Percentiles rank a stretch among this genome's conserved stretches.
Conservation (phyloP, 225 moss, liverwort and hornwort species). For the Takakia lepidozioides region DNA sequence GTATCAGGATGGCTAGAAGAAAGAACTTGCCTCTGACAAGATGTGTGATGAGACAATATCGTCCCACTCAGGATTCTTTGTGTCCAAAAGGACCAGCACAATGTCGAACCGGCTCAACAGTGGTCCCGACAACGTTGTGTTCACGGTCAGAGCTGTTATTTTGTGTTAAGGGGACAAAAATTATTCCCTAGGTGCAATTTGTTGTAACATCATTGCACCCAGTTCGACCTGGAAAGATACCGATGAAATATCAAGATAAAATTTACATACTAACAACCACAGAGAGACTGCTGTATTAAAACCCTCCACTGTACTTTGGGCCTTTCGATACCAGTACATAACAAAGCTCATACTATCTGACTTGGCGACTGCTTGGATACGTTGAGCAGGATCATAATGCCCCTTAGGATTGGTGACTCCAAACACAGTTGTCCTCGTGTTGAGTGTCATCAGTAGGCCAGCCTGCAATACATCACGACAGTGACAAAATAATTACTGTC, state of each 20-base stretch:
- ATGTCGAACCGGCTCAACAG: conserved; percentile 95
- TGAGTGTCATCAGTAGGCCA: conserved; percentile 85
- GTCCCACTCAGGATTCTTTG: conserved; percentile 96
- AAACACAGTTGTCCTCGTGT: conserved; percentile 92
- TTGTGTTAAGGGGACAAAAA: too few species aligned
- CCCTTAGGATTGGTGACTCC: conserved; percentile 98
- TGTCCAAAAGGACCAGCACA: conserved; percentile 87
- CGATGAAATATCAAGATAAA: too few species aligned
- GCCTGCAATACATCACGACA: conserved; percentile 43
- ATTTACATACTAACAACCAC: too few species aligned
- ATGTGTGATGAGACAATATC: conserved; percentile 92
- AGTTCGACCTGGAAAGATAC: too few species aligned
- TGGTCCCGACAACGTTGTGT: conserved; percentile 87
- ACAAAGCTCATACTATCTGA: too few species aligned
- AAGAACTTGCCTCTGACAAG: conserved; percentile 60
- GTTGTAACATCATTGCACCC: too few species aligned
- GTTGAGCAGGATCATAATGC: conserved; percentile 90
- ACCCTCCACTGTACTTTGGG: too few species aligned
- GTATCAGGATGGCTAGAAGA: conserved; percentile 2
- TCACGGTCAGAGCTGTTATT: conserved; percentile 79
- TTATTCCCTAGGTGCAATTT: too few species aligned
- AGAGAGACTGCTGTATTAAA: too few species aligned
- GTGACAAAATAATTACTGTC: neutral
- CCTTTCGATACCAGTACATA: too few species aligned
- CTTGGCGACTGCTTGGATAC: conserved; percentile 66